A percentile compares a stretch with the other conserved stretches of the same genome.
Conservation (phyloP, 1,284 basidiomycete species). For the Phenoliferia sp. region DNA sequence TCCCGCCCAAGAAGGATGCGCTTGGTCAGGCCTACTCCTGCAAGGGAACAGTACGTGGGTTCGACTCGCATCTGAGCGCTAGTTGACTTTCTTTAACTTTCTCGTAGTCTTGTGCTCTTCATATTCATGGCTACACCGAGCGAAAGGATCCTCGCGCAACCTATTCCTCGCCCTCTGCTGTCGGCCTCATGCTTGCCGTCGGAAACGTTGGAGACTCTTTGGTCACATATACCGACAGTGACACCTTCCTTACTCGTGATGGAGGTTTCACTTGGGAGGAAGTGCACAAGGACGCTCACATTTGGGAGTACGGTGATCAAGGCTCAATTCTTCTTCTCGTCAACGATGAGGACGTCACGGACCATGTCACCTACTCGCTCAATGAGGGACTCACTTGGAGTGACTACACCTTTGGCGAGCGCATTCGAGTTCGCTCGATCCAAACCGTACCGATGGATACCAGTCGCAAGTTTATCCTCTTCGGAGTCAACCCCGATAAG, state of each 20-base stretch:
- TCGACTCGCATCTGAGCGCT: constrained; percentile 66
- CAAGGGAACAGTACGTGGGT: constrained; percentile 59
- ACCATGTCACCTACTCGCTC: constrained; percentile 80
- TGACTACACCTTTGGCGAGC: constrained; percentile 79
- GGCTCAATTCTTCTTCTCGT: constrained; percentile 88
- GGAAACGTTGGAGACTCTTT: constrained; percentile 91
- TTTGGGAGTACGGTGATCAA: constrained; percentile 98
- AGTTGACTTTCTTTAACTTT: background rate
- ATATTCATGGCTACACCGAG: constrained; percentile 94
- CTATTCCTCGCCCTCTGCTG: constrained; percentile 83
- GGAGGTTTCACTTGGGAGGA: constrained; percentile 98
- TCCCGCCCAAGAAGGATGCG: constrained; percentile 71
- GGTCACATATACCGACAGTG: constrained; percentile 74
- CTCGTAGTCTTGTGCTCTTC: constrained; percentile 69
- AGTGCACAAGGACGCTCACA: constrained; percentile 93
- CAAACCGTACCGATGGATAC: constrained; percentile 88
- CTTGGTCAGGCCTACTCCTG: constrained; percentile 72
- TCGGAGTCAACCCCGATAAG: constrained; percentile 60
- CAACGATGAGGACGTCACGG: constrained; percentile 89
- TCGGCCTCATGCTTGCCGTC: constrained; percentile 90
- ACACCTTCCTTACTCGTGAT: constrained; percentile 94
- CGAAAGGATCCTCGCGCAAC: constrained; percentile 83
- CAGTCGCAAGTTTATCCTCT: constrained; percentile 80
- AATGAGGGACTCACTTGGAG: constrained; percentile 85
- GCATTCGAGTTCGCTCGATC: constrained; percentile 69